These are phyloP conservation scores for Silybum marianum DNA, from an alignment of 129 eudicot genomes.

Conservation along the genomic window DNA sequence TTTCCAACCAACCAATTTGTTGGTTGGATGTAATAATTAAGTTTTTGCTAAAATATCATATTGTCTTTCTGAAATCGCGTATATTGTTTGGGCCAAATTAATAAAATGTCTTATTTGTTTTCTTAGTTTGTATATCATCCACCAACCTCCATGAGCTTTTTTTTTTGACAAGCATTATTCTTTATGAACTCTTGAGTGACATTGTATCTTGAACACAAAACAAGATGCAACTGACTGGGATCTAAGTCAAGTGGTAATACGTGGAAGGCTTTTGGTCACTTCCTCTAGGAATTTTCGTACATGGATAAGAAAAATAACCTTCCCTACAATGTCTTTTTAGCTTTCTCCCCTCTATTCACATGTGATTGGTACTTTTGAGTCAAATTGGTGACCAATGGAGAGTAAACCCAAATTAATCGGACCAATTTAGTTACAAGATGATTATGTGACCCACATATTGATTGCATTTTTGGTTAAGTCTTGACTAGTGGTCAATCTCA, in stretches of 20 bases:
- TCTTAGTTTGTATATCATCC: slow-evolving; percentile 6
- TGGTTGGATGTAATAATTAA: neutral
- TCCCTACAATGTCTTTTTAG: slow-evolving; percentile 33
- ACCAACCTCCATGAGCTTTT: slow-evolving; percentile 11
- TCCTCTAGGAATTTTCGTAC: slow-evolving; percentile 23
- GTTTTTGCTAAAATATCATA: neutral
- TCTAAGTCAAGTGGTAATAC: slow-evolving; percentile 31
- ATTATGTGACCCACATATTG: slow-evolving; percentile 5
- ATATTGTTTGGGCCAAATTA: no score
- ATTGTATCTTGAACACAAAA: slow-evolving; percentile 39
- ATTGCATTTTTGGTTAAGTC: neutral
- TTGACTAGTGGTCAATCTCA: neutral
- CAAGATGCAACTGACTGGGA: slow-evolving; percentile 34
- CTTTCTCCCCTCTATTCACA: slow-evolving; percentile 9
- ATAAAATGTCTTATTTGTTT: neutral
- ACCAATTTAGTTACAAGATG: neutral
- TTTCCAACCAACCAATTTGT: slow-evolving; percentile 1
- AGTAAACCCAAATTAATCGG: neutral
- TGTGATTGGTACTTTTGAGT: neutral
- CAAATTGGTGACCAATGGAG: neutral
- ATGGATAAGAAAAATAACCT: slow-evolving; percentile 32
- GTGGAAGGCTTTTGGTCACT: slow-evolving; percentile 29
- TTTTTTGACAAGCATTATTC: slow-evolving; percentile 30
- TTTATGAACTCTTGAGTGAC: slow-evolving; percentile 26
- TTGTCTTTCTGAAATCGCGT: neutral